Conservation (phyloP, 345 rosid species). For the Trapa bicornis region DNA sequence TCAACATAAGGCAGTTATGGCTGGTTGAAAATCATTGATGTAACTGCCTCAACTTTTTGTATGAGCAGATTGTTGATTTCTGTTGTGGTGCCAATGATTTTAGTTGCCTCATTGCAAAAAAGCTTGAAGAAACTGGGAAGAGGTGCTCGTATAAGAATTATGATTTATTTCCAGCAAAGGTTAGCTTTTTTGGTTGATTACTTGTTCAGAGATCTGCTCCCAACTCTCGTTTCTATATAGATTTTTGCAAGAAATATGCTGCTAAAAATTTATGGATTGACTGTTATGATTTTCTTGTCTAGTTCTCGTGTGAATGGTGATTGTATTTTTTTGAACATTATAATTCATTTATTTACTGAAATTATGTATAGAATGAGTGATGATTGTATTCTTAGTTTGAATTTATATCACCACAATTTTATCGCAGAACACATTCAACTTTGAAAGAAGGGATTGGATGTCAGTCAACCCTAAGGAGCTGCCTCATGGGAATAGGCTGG, state of each 20-base stretch:
- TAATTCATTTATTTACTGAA: too few species aligned
- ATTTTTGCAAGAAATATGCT: background rate
- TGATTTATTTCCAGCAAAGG: slow-evolving; percentile 71
- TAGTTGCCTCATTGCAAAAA: slow-evolving; percentile 60
- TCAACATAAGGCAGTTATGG: background rate
- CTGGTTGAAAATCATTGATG: background rate
- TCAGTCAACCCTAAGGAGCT: slow-evolving; percentile 49
- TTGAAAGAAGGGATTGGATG: slow-evolving; percentile 84
- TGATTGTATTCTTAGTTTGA: background rate
- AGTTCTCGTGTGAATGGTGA: background rate
- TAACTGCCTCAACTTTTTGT: background rate
- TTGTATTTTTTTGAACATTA: background rate
- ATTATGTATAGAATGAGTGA: background rate
- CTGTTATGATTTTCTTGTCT: background rate
- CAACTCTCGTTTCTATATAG: background rate
- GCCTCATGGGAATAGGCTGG: slow-evolving; percentile 66
- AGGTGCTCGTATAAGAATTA: slow-evolving; percentile 69
- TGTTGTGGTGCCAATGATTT: slow-evolving; percentile 97
- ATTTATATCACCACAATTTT: slow-evolving; percentile 3
- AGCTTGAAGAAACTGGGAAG: slow-evolving; percentile 78
- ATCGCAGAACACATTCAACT: slow-evolving; percentile 56
- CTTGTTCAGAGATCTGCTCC: background rate
- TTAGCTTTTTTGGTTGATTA: slow-evolving; percentile 14
- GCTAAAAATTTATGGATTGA: background rate
- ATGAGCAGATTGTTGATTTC: slow-evolving; percentile 75